Evolutionary conservation across 139 green algal species (phyloP).

Genomic region (Tetradesmus obliquus): DNA sequence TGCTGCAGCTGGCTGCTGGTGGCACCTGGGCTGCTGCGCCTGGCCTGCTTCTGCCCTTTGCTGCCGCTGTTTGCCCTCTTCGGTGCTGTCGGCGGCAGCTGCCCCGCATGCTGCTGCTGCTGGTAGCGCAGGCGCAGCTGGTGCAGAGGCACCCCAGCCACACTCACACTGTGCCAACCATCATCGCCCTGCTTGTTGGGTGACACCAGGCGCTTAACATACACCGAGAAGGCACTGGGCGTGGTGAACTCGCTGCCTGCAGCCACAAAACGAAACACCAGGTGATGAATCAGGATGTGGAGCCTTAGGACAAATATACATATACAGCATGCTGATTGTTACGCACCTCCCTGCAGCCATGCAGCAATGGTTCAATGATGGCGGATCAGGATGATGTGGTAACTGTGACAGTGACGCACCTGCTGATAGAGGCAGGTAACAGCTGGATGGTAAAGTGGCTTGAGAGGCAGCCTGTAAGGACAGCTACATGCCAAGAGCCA

Average conservation of each 20-base stretch:
- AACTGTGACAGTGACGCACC: no score
- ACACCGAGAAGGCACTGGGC: conserved; percentile 72
- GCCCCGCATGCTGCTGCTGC: conserved; percentile 33
- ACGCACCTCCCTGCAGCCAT: background rate
- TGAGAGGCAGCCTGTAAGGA: no score
- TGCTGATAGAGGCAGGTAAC: no score
- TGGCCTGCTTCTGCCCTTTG: background rate
- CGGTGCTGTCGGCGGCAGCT: background rate
- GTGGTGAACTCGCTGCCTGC: conserved; percentile 60
- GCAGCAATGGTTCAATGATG: background rate
- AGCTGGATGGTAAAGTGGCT: no score
- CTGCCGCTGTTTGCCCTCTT: conserved; percentile 14
- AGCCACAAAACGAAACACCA: background rate
- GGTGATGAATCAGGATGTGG: background rate
- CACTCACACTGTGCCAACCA: conserved; percentile 75
- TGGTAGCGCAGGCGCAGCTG: conserved; percentile 27
- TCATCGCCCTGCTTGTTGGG: conserved; percentile 79
- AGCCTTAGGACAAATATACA: background rate
- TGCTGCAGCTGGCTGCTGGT: background rate
- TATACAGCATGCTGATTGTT: background rate
- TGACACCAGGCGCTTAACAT: conserved; percentile 69
- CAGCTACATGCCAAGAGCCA: no score
- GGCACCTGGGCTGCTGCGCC: background rate
- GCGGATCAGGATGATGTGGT: background rate
- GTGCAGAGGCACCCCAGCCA: conserved; percentile 35